phyloP scores from a whole-genome alignment of 2,329 filamentous ascomycete species.

The Colletotrichum sp. region DNA sequence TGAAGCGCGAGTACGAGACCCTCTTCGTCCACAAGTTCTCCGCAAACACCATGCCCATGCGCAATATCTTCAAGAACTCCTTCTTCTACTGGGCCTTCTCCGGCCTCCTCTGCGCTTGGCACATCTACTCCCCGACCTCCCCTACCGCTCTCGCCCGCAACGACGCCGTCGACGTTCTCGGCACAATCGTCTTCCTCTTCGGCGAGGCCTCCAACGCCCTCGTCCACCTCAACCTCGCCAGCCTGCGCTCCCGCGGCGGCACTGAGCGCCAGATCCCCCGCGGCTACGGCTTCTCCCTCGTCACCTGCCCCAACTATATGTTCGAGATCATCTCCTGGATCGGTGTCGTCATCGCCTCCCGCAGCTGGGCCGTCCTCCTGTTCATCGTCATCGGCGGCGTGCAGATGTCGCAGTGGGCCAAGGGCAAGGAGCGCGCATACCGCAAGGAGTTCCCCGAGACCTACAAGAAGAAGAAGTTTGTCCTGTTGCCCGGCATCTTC shows the following conservation, averaged over 20 bases:
- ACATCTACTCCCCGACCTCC: slow-evolving; percentile 80
- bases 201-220: slow-evolving; percentile 83
- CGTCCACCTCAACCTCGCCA: slow-evolving; percentile 79
- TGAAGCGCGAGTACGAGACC: slow-evolving; percentile 96
- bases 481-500: slow-evolving; percentile 80
- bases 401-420: slow-evolving; percentile 88
- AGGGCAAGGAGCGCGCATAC: slow-evolving; percentile 90
- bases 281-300: slow-evolving; percentile 82
- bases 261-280: slow-evolving; percentile 87
- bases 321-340: slow-evolving; percentile 90
- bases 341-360: slow-evolving; percentile 79
- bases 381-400: slow-evolving; percentile 76
- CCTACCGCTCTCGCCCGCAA: slow-evolving; percentile 61
- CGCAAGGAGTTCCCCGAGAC: slow-evolving; percentile 89
- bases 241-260: slow-evolving; percentile 77
- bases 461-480: slow-evolving; percentile 93
- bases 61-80: slow-evolving; percentile 94
- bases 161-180: slow-evolving; percentile 65
- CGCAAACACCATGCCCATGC: slow-evolving; percentile 87
- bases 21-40: slow-evolving; percentile 96
- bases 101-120: slow-evolving; percentile 81
- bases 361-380: slow-evolving; percentile 77
- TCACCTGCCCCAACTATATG: slow-evolving; percentile 98
- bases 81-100: slow-evolving; percentile 91
- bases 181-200: slow-evolving; percentile 74